Evolutionary conservation across 1,284 basidiomycete genomes (phyloP).

Genomic region (Pseudozyma flocculosa): DNA sequence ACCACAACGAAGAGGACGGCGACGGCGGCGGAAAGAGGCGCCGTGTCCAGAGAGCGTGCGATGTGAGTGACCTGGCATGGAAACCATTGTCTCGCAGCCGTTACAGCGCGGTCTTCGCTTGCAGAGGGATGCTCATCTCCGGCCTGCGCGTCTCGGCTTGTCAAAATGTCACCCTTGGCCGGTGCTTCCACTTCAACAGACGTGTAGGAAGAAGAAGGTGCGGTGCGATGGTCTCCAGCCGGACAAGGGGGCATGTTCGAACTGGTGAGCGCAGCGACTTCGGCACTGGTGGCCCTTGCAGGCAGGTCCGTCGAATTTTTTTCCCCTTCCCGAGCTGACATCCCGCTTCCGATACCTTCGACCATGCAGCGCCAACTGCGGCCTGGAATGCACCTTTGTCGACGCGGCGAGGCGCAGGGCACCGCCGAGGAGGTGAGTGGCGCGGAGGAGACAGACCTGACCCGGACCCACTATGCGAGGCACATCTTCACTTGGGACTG

Average conservation of each 20-base stretch:
- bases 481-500: too few relatives aligned
- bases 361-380: constrained; percentile 44
- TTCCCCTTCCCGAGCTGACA: too few relatives aligned
- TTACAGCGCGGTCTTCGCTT: not conserved
- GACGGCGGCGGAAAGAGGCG: constrained; percentile 41
- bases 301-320: too few relatives aligned
- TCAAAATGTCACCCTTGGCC: not conserved
- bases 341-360: too few relatives aligned
- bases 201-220: constrained; percentile 51
- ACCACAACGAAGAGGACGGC: constrained; percentile 32
- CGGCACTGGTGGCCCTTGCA: too few relatives aligned
- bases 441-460: too few relatives aligned
- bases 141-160: too few relatives aligned
- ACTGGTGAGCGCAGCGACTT: constrained; percentile 14
- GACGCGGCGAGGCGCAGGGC: constrained; percentile 37
- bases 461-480: too few relatives aligned
- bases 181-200: constrained; percentile 4
- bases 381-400: constrained; percentile 49
- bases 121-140: too few relatives aligned
- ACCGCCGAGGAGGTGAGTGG: constrained; percentile 18
- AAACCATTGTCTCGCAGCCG: not conserved
- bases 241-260: constrained; percentile 40
- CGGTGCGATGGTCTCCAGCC: constrained; percentile 48
- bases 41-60: constrained; percentile 46
- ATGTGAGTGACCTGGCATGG: constrained; percentile 19